phyloP scores from a whole-genome alignment of 1,284 basidiomycete species.

The Tilletiopsis washingtonensis region DNA sequence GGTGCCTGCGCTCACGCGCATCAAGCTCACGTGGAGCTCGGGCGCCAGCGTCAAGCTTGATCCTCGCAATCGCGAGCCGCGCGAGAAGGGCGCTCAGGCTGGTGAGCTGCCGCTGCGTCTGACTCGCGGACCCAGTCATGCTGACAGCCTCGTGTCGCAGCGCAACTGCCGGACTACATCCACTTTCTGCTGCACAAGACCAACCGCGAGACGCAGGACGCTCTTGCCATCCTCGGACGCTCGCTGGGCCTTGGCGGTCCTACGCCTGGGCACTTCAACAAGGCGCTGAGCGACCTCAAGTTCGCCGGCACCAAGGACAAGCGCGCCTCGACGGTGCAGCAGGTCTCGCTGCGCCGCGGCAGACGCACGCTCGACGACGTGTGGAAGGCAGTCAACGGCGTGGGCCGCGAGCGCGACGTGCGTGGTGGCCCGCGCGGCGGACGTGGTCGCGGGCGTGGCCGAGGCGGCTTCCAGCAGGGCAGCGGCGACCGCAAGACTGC shows the following conservation, averaged over 20 bases:
- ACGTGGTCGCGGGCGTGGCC: slow-evolving; percentile 12
- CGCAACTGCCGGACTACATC: slow-evolving; percentile 61
- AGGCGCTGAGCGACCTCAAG: slow-evolving; percentile 61
- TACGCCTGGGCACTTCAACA: no score
- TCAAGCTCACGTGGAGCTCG: no score
- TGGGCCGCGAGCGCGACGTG: slow-evolving; percentile 46
- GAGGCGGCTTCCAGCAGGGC: slow-evolving; percentile 1
- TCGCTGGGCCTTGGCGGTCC: slow-evolving; percentile 46
- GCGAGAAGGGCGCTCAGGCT: neutral
- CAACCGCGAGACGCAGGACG: slow-evolving; percentile 94
- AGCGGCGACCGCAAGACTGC: slow-evolving; percentile 9
- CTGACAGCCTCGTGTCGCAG: no score
- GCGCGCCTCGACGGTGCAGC: slow-evolving; percentile 87
- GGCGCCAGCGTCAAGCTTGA: no score
- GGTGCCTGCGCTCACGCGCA: no score
- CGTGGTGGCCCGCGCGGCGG: slow-evolving; percentile 55
- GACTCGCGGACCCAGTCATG: no score
- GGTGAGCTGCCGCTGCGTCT: neutral
- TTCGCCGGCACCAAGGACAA: slow-evolving; percentile 98
- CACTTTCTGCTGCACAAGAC: slow-evolving; percentile 97
- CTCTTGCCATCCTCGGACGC: slow-evolving; percentile 64
- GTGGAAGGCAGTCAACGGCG: slow-evolving; percentile 57
- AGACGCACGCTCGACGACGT: slow-evolving; percentile 73
- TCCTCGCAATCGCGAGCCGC: no score
- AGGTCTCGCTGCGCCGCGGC: slow-evolving; percentile 73